These are phyloP conservation scores for Aspergillus affinis DNA, from an alignment of 495 filamentous ascomycete species.

Conservation along the genomic window DNA sequence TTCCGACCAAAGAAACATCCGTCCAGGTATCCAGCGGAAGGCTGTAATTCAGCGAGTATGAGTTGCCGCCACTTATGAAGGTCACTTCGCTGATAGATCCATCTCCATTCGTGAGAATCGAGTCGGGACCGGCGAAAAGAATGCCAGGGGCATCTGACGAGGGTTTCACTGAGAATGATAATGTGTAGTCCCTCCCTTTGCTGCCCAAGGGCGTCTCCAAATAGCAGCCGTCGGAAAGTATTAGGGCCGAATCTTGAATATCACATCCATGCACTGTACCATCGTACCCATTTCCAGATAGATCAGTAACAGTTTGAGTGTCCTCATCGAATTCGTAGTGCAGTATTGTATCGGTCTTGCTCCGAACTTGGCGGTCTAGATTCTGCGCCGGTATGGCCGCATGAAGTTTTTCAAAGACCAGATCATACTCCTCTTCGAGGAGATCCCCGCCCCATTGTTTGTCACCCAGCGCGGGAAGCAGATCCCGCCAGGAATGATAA, in stretches of 20 bases:
- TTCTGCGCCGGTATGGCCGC: constrained; percentile 45
- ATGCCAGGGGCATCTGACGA: constrained; percentile 28
- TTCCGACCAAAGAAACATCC: constrained; percentile 38
- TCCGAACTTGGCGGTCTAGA: constrained; percentile 42
- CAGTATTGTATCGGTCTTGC: constrained; percentile 39
- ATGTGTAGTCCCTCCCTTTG: constrained; percentile 51
- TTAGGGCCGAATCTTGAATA: constrained; percentile 23
- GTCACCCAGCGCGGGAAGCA: constrained; percentile 50
- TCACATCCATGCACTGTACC: constrained; percentile 33
- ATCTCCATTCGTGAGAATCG: constrained; percentile 40
- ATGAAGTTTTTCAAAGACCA: constrained; percentile 37
- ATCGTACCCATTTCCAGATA: constrained; percentile 47
- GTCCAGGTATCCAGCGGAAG: constrained; percentile 41
- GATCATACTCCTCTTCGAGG: constrained; percentile 35
- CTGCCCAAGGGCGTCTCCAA: constrained; percentile 43
- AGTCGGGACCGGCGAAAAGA: constrained; percentile 43
- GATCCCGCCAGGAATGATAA: constrained; percentile 49
- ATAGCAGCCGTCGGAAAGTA: constrained; percentile 30
- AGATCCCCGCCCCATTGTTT: constrained; percentile 56
- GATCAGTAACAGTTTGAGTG: constrained; percentile 27
- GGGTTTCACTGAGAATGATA: constrained; percentile 40
- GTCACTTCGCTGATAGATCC: constrained; percentile 41
- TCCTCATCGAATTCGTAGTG: constrained; percentile 31
- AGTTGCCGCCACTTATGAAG: constrained; percentile 45
- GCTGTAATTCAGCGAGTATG: constrained; percentile 44